Percentiles rank a stretch among this genome's conserved stretches.
Evolutionary conservation across 2,329 filamentous ascomycete species (phyloP).

Genomic region (Aspergillus sp.): DNA sequence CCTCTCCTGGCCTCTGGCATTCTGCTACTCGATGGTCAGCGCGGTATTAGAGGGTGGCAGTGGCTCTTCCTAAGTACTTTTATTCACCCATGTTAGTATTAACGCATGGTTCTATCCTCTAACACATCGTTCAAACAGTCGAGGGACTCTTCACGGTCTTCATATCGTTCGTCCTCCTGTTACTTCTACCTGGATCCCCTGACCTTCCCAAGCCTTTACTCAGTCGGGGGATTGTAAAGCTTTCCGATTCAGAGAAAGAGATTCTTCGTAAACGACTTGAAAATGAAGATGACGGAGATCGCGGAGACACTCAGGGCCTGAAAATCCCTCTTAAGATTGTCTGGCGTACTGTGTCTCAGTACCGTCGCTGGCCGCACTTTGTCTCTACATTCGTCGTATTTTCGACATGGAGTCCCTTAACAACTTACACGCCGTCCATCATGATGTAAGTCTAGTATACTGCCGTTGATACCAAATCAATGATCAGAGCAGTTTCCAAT

Average conservation of each 20-base stretch:
- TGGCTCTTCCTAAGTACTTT: neutral
- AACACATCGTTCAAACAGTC: slow-evolving; percentile 39
- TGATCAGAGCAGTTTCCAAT: neutral
- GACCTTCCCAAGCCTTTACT: neutral
- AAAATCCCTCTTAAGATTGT: neutral
- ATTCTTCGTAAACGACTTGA: neutral
- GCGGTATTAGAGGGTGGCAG: neutral
- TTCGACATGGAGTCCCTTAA: neutral
- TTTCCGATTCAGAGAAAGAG: neutral
- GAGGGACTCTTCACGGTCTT: neutral
- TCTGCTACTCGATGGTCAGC: neutral
- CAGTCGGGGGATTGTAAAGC: neutral
- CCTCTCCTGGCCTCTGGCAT: neutral
- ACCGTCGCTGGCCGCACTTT: neutral
- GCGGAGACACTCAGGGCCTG: neutral
- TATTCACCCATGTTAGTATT: neutral
- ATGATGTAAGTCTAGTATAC: neutral
- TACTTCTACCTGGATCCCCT: neutral
- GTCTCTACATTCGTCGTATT: neutral
- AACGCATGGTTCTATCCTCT: neutral
- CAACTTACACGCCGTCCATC: neutral
- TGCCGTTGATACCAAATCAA: neutral
- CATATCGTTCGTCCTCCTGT: neutral
- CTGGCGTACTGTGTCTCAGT: neutral
- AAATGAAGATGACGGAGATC: neutral